Conservation (phyloP, 2,329 filamentous ascomycete species). For the Exophiala sp. region DNA sequence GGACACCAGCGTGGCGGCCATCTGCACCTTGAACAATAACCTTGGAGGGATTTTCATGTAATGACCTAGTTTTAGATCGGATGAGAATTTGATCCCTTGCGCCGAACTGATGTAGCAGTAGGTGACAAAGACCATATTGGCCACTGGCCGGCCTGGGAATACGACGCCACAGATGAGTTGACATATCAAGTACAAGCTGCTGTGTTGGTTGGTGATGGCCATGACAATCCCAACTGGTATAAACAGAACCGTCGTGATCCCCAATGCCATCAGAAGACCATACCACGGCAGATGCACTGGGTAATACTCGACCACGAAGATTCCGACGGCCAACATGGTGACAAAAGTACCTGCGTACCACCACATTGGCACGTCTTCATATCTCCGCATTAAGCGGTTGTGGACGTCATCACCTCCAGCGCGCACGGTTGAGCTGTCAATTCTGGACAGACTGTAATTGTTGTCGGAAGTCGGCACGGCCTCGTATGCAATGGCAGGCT, state of each 20-base stretch:
- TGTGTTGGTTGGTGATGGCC: conserved; percentile 87
- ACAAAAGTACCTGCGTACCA: conserved; percentile 76
- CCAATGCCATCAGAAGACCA: conserved; percentile 70
- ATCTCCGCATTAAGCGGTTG: conserved; percentile 73
- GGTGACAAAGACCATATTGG: conserved; percentile 89
- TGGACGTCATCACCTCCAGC: conserved; percentile 69
- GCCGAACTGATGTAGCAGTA: conserved; percentile 86
- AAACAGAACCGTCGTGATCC: conserved; percentile 73
- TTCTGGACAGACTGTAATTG: conserved; percentile 5
- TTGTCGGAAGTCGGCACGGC: conserved; percentile 39
- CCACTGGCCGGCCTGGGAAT: conserved; percentile 78
- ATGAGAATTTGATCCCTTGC: conserved; percentile 82
- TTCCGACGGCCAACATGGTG: conserved; percentile 69
- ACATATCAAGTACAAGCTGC: conserved; percentile 78
- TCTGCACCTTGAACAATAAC: conserved; percentile 55
- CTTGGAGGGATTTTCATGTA: conserved; percentile 59
- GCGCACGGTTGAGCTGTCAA: conserved; percentile 16
- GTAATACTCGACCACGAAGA: conserved; percentile 79
- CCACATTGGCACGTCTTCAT: conserved; percentile 70
- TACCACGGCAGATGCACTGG: conserved; percentile 83
- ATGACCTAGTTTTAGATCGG: conserved; percentile 70
- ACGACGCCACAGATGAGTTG: conserved; percentile 75
- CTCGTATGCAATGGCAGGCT: conserved; percentile 50
- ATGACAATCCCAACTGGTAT: conserved; percentile 89
- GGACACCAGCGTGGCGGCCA: conserved; percentile 59